A percentile compares a stretch with the other conserved stretches of the same genome.
phyloP scores from a whole-genome alignment of 2,329 filamentous ascomycete genomes.

The Phialocephala subalpina region DNA sequence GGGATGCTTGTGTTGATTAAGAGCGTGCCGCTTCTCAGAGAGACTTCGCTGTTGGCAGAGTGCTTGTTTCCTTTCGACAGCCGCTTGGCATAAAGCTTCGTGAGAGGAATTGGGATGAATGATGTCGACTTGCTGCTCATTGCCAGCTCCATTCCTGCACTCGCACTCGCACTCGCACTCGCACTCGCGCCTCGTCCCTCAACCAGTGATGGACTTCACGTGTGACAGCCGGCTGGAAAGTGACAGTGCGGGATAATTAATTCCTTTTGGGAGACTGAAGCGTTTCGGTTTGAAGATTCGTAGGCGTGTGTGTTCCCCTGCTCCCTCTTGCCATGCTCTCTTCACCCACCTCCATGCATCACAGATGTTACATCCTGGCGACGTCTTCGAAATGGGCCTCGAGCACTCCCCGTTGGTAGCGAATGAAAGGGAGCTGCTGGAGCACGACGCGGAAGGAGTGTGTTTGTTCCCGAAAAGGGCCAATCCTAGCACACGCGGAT shows the following conservation, averaged over 20 bases:
- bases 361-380: not conserved
- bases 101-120: not conserved
- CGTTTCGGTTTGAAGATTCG: constrained; percentile 1
- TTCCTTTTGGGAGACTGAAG: not conserved
- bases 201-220: not conserved
- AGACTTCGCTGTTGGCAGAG: not conserved
- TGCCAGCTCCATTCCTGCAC: not conserved
- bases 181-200: too few relatives aligned
- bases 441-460: not conserved
- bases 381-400: not conserved
- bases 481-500: not conserved
- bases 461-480: not conserved
- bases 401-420: not conserved
- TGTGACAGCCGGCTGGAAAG: not conserved
- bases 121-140: not conserved
- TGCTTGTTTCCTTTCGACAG: not conserved
- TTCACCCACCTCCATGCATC: not conserved
- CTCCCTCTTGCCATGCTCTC: not conserved
- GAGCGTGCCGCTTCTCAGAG: not conserved
- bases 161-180: not conserved
- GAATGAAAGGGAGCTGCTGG: too few relatives aligned
- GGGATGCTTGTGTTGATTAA: constrained; percentile 4
- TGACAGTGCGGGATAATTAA: not conserved
- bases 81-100: not conserved
- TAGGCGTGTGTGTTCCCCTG: not conserved